Evolutionary conservation across 192 early-diverging fungal species (phyloP).

Genomic region (Glomus cerebriforme): DNA sequence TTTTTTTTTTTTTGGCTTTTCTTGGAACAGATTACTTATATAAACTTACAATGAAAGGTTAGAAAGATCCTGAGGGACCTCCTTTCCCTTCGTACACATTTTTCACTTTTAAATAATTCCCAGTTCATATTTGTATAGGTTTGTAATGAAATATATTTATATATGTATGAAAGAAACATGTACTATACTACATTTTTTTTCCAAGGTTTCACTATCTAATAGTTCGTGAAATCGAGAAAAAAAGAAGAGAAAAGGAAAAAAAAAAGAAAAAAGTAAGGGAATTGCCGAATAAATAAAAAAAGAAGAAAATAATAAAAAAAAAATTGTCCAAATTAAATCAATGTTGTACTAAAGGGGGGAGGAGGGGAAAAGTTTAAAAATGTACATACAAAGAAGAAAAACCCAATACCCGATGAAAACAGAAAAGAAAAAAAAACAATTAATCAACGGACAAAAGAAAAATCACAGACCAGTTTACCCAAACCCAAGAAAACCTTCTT

Average conservation of each 20-base stretch:
- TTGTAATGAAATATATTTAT: not conserved
- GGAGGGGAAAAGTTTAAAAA: not conserved
- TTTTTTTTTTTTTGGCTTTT: too few relatives aligned
- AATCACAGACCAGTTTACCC: too few relatives aligned
- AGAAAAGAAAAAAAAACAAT: not conserved
- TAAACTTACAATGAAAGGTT: too few relatives aligned
- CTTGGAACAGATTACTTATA: too few relatives aligned
- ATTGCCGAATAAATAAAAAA: slow-evolving; percentile 13
- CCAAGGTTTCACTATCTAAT: not conserved
- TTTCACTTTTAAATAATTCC: too few relatives aligned
- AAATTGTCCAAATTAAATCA: not conserved
- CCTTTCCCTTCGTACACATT: too few relatives aligned
- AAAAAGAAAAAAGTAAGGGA: not conserved
- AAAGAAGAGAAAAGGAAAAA: not conserved
- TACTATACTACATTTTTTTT: not conserved
- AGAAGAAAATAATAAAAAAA: not conserved
- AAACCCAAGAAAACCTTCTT: not conserved
- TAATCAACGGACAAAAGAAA: too few relatives aligned
- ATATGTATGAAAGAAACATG: not conserved
- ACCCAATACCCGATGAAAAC: too few relatives aligned
- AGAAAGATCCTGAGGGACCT: too few relatives aligned
- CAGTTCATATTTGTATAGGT: not conserved
- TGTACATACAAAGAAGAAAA: slow-evolving; percentile 2
- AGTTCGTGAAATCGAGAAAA: not conserved
- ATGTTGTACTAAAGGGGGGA: not conserved